These are phyloP conservation scores for Mycena sp. DNA, from an alignment of 1,284 basidiomycete genomes.

Conservation along the genomic window DNA sequence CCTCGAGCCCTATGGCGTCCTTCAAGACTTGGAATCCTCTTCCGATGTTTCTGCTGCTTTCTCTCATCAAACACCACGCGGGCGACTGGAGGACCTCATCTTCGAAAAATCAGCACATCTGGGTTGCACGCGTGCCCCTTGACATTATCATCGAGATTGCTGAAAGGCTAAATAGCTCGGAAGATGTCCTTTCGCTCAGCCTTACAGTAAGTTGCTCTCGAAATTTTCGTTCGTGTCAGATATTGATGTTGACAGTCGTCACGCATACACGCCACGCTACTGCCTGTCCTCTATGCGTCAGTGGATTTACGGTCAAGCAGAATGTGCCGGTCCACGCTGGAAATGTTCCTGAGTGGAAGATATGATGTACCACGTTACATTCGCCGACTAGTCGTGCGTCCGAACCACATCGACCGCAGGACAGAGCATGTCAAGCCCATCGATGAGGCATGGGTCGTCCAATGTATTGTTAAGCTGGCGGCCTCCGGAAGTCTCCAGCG, in stretches of 20 bases:
- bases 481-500: slow-evolving; percentile 19
- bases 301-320: slow-evolving; percentile 27
- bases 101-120: background rate
- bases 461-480: slow-evolving; percentile 20
- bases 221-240: background rate
- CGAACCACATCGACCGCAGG: slow-evolving; percentile 26
- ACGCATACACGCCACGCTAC: slow-evolving; percentile 21
- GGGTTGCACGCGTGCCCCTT: slow-evolving; percentile 19
- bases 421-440: slow-evolving; percentile 16
- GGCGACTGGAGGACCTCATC: slow-evolving; percentile 9
- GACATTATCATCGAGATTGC: slow-evolving; percentile 28
- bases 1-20: slow-evolving; percentile 17
- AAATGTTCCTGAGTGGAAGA: slow-evolving; percentile 5
- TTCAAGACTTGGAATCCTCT: slow-evolving; percentile 13
- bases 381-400: slow-evolving; percentile 24
- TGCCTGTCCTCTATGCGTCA: slow-evolving; percentile 29
- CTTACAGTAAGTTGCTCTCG: slow-evolving; percentile 15
- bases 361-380: slow-evolving; percentile 22
- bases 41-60: slow-evolving; percentile 17
- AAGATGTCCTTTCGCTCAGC: slow-evolving; percentile 23
- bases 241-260: slow-evolving; percentile 19
- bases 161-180: slow-evolving; percentile 12
- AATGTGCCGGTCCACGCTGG: slow-evolving; percentile 19
- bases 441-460: slow-evolving; percentile 25
- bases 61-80: slow-evolving; percentile 21